Conservation (phyloP, 2,329 filamentous ascomycete genomes). For the Aciculosporium take region DNA sequence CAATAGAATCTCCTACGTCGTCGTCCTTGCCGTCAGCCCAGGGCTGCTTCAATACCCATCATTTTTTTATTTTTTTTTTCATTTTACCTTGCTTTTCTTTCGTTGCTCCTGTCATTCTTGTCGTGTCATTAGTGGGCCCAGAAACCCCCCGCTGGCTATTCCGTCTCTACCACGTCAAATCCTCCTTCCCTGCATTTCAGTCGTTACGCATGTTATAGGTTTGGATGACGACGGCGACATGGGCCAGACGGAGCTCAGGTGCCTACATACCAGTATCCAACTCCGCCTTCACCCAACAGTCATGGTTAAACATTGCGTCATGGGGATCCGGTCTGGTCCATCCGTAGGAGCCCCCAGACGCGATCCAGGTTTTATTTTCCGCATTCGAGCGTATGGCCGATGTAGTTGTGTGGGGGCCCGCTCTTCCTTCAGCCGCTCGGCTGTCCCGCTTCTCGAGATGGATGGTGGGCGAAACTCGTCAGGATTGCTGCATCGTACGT, state of each 20-base stretch:
- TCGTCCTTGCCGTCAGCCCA: not conserved
- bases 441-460: not conserved
- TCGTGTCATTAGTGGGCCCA: not conserved
- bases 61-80: not conserved
- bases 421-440: not conserved
- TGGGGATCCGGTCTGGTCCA: not conserved
- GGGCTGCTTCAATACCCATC: not conserved
- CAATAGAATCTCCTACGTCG: not conserved
- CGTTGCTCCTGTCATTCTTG: not conserved
- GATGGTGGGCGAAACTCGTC: not conserved
- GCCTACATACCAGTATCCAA: not conserved
- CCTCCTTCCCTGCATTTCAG: not conserved
- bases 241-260: not conserved
- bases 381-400: not conserved
- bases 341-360: not conserved
- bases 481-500: not conserved
- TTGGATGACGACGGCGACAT: not conserved
- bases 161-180: not conserved
- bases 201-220: not conserved
- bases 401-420: not conserved
- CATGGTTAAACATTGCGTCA: constrained; percentile 5
- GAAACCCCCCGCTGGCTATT: not conserved
- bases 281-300: not conserved
- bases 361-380: not conserved
- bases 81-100: too few species aligned